Base-by-base conservation (phyloP, 768 basidiomycete genomes). In the Lactarius vividus region DNA sequence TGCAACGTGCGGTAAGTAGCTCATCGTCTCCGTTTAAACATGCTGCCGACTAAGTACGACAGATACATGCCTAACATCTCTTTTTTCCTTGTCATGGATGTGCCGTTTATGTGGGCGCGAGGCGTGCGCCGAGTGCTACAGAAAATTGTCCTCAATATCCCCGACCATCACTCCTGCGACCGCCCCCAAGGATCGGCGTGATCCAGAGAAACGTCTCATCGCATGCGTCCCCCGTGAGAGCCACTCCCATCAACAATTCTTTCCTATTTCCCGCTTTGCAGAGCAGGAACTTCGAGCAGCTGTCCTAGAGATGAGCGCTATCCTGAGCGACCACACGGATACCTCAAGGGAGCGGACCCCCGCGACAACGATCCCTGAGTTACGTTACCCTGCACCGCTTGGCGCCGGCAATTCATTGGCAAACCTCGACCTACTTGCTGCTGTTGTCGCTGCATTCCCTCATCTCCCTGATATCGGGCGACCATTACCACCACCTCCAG, bases 51-150 rank as follows among this genome's bases (percentile, higher is more conserved):
- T n/a, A 29, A 67, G 26, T 39, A 55, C 64, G 64, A 29, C 73
- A 96, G 94, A 97, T 75, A 93, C 91, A 4, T 97, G 94, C 75
- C 88, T 92, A 81, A 95, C 92, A 4, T 95, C 94, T 15, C 86
- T 96, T 67, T 96, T 96, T 75, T 88, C 90, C 9, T 86, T 85
- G 64, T 89, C 87, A 26, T 96, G 91, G 86, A 91, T 95, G 84
- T 96, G 94, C 75, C 84, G 89, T 20, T 72, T 84, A 53, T 98
- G 95, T 74, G 95, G 93, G 5, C 86, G 92, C 8, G 95, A 97
- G 76, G 86, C 90, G 15, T 98, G 95, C 73, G 81, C 86, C 1
- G 90, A 92, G 63, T 97, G 95, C 73, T 91, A 85, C 71, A 79
- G 78, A 61, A 84, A 86, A 11, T 77, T 90, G 35, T 89, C 86